A percentile compares a stretch with the other conserved stretches of the same genome.
Conservation (phyloP, 768 basidiomycete genomes). For the Tricholomella constricta region DNA sequence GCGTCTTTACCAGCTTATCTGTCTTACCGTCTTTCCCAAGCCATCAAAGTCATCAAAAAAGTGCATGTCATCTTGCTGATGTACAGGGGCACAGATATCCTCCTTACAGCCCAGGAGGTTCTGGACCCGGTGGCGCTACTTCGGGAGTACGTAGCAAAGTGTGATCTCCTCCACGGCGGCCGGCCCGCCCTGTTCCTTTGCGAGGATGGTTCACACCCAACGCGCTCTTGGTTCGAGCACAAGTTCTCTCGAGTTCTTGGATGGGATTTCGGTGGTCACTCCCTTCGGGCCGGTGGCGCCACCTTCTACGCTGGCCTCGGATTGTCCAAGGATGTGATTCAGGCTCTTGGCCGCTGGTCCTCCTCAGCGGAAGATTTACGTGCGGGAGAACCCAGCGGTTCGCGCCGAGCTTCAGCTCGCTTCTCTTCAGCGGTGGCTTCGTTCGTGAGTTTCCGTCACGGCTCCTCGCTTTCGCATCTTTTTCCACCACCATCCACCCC, state of each 20-base stretch:
- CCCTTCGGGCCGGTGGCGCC: slow-evolving; percentile 18
- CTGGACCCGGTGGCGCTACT: slow-evolving; percentile 21
- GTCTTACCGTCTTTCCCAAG: no score
- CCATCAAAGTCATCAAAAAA: no score
- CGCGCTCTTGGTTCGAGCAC: slow-evolving; percentile 23
- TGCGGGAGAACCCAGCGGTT: no score
- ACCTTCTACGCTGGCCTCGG: slow-evolving; percentile 27
- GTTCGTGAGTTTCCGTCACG: no score
- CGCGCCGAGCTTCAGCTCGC: no score
- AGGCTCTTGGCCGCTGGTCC: no score
- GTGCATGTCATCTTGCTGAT: no score
- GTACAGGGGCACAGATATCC: slow-evolving; percentile 27
- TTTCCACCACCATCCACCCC: background rate
- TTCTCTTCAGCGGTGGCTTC: background rate
- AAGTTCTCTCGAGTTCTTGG: slow-evolving; percentile 17
- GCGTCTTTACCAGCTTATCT: no score
- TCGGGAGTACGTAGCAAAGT: slow-evolving; percentile 5
- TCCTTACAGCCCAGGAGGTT: slow-evolving; percentile 19
- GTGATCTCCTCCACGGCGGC: slow-evolving; percentile 18
- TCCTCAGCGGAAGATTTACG: slow-evolving; percentile 26
- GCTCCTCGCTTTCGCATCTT: background rate
- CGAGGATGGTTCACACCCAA: slow-evolving; percentile 21
- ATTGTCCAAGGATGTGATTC: slow-evolving; percentile 21
- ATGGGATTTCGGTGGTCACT: slow-evolving; percentile 25
- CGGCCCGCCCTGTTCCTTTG: slow-evolving; percentile 20